These are phyloP conservation scores for Phytopythium litorale DNA, from an alignment of 352 stramenopile genomes.

Conservation along the genomic window DNA sequence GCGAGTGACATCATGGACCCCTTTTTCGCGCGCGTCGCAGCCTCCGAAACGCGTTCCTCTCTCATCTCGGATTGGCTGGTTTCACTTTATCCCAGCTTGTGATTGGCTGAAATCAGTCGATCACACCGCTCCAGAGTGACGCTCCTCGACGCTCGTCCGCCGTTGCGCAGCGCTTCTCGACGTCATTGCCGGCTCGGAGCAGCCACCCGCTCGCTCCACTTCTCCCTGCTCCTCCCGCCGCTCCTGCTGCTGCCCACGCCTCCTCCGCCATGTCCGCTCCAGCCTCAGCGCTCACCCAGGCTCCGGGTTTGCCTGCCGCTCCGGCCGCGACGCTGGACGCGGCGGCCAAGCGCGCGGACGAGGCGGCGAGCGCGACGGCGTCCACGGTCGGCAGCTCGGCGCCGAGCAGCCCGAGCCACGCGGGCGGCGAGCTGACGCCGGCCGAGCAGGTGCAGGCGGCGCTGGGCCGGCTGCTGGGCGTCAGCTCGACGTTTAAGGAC, in stretches of 20 bases:
- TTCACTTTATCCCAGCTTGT: accelerated
- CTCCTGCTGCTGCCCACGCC: neutral
- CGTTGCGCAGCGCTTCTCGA: conserved; percentile 3
- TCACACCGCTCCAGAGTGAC: neutral
- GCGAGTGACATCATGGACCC: neutral
- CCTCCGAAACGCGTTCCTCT: conserved; percentile 9
- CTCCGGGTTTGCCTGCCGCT: too few relatives aligned
- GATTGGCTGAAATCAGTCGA: neutral
- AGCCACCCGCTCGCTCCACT: neutral
- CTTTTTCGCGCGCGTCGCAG: neutral
- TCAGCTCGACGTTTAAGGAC: conserved; percentile 68
- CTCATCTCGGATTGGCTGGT: conserved; percentile 11
- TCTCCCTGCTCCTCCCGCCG: neutral
- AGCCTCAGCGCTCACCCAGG: too few relatives aligned
- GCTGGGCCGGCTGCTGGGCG: conserved; percentile 48
- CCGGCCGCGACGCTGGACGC: neutral
- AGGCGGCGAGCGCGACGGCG: conserved; percentile 16
- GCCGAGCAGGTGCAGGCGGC: conserved; percentile 49
- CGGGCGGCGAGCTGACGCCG: conserved; percentile 1
- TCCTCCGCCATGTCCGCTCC: neutral
- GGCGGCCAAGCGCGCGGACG: conserved; percentile 2
- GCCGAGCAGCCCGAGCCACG: conserved; percentile 18
- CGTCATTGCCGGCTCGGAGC: neutral
- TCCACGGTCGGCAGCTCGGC: conserved; percentile 9
- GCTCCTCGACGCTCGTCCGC: neutral